Conservation (phyloP, 768 basidiomycete species). For the Sutorius australiensis region DNA sequence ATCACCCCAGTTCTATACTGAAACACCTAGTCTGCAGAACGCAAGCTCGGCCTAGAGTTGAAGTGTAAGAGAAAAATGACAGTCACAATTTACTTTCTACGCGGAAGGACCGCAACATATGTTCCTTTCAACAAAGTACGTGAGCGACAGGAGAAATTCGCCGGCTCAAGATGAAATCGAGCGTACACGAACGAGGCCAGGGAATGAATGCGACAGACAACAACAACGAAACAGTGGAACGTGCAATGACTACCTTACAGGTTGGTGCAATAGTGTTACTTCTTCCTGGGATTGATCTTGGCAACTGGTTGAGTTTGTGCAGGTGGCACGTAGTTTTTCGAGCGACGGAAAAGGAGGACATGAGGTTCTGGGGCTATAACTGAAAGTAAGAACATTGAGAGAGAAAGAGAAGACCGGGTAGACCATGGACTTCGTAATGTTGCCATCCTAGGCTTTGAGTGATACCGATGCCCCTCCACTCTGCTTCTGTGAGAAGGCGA, state of each 20-base stretch:
- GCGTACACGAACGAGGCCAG: slow-evolving; percentile 11
- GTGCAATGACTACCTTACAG: slow-evolving; percentile 17
- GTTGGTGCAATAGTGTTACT: slow-evolving; percentile 25
- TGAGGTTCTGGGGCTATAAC: slow-evolving; percentile 83
- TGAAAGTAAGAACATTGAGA: slow-evolving; percentile 10
- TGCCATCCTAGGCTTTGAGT: slow-evolving; percentile 96
- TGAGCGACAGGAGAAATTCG: slow-evolving; percentile 2
- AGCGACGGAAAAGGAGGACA: slow-evolving; percentile 87
- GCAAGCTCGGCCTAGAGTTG: slow-evolving; percentile 7
- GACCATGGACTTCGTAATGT: slow-evolving; percentile 96
- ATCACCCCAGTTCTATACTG: background rate
- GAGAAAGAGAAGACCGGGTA: slow-evolving; percentile 14
- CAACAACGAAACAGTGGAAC: slow-evolving; percentile 20
- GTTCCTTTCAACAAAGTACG: slow-evolving; percentile 6
- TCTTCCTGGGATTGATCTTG: slow-evolving; percentile 42
- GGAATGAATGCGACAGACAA: slow-evolving; percentile 18
- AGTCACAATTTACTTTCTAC: slow-evolving; percentile 11
- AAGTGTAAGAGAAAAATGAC: slow-evolving; percentile 4
- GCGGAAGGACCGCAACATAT: slow-evolving; percentile 5
- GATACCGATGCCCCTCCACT: slow-evolving; percentile 97
- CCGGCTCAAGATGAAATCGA: slow-evolving; percentile 7
- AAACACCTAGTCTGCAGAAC: background rate
- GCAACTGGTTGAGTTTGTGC: slow-evolving; percentile 40
- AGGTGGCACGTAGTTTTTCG: slow-evolving; percentile 61
- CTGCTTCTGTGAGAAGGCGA: slow-evolving; percentile 76